Base-by-base conservation (phyloP, 2,329 filamentous ascomycete genomes). In the Talaromyces sp. region DNA sequence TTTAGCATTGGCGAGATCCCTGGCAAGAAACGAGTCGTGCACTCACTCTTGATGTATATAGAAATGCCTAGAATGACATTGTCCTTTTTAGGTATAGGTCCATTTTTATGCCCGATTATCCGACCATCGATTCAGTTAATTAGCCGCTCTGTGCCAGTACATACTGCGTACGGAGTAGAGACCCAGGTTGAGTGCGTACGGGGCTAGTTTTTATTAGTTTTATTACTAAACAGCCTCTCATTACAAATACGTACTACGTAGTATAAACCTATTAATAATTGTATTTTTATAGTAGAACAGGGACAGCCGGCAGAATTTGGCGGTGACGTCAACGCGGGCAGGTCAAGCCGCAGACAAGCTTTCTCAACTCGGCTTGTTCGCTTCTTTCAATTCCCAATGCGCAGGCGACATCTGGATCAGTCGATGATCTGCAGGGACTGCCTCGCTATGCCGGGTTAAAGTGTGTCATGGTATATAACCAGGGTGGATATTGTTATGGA, bases 231-330 rank as follows among this genome's bases (percentile, higher is more conserved):
- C 23, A 23, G 23, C 2, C 23, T 23, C 23, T 23, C 16, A 40
- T 40, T 40, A 40, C 14, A 40, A 40, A 23, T 23, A 23, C 23
- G 23, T 23, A 23, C 23, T 23, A 23, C 23, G 23, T 23, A 23
- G 16, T 40, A 36, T 14, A 36, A 36, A 6, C 12, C 16, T 16
- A 23, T 47, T 47, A 18, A 18, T 47, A 47, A 47, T 18, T 14
- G 8, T 4, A 47, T 12, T 47, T 47, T 47, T 23, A 2, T 1
- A 47, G 16, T 4, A 3, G 7, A 27, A 31, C 30, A 16, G 27
- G 8, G 14, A 27, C 47, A 30, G 23, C 53, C 53, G 63, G 63
- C 63, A 65, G 59, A 59, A 65, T 52, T 40, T 57, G 63, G 63
- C 63, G 63, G 61, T 65, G 54, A 61, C 40, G 40, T 44, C 40